phyloP scores from a whole-genome alignment of 495 filamentous ascomycete genomes.

The Penicillium atrosanguineum region DNA sequence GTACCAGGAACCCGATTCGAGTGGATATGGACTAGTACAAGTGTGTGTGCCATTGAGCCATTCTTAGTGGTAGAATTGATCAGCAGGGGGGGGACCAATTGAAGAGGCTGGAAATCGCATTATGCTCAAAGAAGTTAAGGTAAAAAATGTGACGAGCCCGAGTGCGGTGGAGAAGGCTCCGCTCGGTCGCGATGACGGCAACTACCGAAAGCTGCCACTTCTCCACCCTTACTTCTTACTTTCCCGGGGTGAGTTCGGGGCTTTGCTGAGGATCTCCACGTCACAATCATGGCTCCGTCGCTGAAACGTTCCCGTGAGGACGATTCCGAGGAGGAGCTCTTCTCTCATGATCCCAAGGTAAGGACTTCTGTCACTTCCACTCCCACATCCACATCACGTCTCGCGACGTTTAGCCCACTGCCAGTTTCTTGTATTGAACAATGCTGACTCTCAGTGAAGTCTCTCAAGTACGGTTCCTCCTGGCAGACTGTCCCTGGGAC shows the following conservation, averaged over 20 bases:
- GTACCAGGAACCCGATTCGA: not conserved
- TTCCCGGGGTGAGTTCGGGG: not conserved
- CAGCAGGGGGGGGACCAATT: not conserved
- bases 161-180: not conserved
- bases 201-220: conserved; percentile 3
- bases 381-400: not conserved
- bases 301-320: conserved; percentile 12
- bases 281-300: conserved; percentile 5
- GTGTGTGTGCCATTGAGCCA: not conserved
- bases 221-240: not conserved
- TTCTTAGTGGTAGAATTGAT: not conserved
- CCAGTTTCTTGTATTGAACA: not conserved
- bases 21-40: not conserved
- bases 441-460: not conserved
- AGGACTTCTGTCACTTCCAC: not conserved
- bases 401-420: not conserved
- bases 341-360: conserved; percentile 5
- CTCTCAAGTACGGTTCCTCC: conserved; percentile 1
- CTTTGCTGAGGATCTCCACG: not conserved
- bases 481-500: conserved; percentile 8
- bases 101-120: not conserved
- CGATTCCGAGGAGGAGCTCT: not conserved
- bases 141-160: not conserved
- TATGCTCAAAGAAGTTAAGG: not conserved
- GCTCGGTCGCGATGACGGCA: conserved; percentile 4